Evolutionary conservation across 345 rosid species (phyloP).

Genomic region (Dipteronia sinensis): DNA sequence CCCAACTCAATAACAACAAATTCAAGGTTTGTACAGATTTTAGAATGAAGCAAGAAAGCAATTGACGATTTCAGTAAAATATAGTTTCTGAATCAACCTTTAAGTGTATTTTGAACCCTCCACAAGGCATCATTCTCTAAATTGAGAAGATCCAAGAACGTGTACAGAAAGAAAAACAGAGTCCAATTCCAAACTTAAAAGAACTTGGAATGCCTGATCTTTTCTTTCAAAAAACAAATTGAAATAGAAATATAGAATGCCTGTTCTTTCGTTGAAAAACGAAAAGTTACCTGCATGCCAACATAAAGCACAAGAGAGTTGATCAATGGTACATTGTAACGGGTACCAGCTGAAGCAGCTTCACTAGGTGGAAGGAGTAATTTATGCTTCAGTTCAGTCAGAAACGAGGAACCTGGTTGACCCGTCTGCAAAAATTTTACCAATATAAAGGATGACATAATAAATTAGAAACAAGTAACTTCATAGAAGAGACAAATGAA

Average conservation of each 20-base stretch:
- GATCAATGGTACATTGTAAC: slow-evolving; percentile 83
- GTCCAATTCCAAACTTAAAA: slow-evolving; percentile 1
- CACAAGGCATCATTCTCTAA: not conserved
- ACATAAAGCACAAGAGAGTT: slow-evolving; percentile 97
- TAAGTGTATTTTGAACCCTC: not conserved
- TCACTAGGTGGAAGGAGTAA: slow-evolving; percentile 71
- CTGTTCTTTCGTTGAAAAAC: not conserved
- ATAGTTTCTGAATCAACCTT: not conserved
- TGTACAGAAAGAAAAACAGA: not conserved
- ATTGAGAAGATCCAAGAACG: not conserved
- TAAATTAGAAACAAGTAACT: not conserved
- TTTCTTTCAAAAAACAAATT: too few relatives aligned
- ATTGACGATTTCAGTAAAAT: not conserved
- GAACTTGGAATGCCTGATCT: not conserved
- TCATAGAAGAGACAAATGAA: not conserved
- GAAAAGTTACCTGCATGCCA: slow-evolving; percentile 85
- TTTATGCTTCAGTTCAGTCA: slow-evolving; percentile 80
- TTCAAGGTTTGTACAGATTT: slow-evolving; percentile 1
- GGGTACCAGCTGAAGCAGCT: slow-evolving; percentile 86
- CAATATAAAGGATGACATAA: not conserved
- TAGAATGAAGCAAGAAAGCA: not conserved
- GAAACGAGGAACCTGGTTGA: slow-evolving; percentile 73
- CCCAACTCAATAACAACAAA: not conserved
- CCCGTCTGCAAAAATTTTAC: slow-evolving; percentile 51
- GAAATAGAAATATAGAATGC: not conserved